These are phyloP conservation scores for Pilasporangium apinafurcum DNA, from an alignment of 352 stramenopile species.

Conservation along the genomic window DNA sequence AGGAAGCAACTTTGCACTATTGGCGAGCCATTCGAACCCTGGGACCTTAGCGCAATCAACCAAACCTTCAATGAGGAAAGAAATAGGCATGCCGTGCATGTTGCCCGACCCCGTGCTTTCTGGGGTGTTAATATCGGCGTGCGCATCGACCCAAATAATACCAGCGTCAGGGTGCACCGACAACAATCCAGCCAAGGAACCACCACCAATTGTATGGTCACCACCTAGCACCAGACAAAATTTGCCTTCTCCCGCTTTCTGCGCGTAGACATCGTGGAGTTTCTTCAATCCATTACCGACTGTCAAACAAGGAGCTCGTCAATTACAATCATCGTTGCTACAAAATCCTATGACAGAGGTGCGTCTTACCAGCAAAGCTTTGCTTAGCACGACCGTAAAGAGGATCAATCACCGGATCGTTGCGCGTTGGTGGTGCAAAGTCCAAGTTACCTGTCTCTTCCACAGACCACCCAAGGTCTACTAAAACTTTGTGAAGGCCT, in stretches of 20 bases:
- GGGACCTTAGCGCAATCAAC: conserved; percentile 85
- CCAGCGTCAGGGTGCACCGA: conserved; percentile 88
- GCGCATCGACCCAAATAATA: conserved; percentile 97
- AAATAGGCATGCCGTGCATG: conserved; percentile 98
- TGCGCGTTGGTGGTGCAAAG: conserved; percentile 39
- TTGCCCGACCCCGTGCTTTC: conserved; percentile 89
- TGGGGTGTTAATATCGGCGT: conserved; percentile 98
- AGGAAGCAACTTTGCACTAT: conserved; percentile 66
- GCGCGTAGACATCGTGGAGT: conserved; percentile 75
- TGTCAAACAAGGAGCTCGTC: conserved; percentile 1
- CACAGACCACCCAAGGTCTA: conserved; percentile 78
- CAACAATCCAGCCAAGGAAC: conserved; percentile 90
- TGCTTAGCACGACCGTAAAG: conserved; percentile 71
- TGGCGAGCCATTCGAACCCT: conserved; percentile 92
- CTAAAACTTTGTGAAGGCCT: conserved; percentile 71
- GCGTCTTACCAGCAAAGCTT: conserved; percentile 48
- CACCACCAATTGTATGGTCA: conserved; percentile 94
- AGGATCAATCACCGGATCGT: conserved; percentile 61
- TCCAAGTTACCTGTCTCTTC: conserved; percentile 81
- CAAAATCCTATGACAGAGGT: too few species aligned
- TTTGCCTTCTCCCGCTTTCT: conserved; percentile 85
- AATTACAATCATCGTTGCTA: not conserved
- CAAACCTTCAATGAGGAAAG: conserved; percentile 91
- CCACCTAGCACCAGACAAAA: conserved; percentile 95
- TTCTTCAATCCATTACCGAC: conserved; percentile 86